Percentiles rank a stretch among this genome's conserved stretches.
phyloP scores from a whole-genome alignment of 495 filamentous ascomycete genomes.

The Aeminium ludgeri region DNA sequence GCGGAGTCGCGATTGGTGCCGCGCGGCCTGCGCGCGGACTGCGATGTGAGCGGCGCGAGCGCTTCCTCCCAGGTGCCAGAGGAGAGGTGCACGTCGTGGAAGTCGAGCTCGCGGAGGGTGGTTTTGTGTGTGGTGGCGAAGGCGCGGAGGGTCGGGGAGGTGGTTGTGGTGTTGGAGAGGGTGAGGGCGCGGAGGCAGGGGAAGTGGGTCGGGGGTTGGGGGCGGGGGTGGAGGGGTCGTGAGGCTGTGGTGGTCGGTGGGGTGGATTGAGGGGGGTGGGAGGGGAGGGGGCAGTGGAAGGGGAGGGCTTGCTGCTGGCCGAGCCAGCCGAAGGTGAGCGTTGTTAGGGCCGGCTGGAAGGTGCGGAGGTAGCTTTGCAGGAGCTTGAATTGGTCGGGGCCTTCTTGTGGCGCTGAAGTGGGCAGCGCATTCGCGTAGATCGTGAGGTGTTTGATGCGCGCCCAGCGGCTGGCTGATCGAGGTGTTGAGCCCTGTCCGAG shows the following conservation, averaged over 20 bases:
- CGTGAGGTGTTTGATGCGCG: slow-evolving; percentile 49
- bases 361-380: slow-evolving; percentile 53
- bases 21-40: background rate
- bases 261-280: slow-evolving; percentile 21
- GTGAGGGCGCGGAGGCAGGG: slow-evolving; percentile 42
- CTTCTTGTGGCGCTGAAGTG: slow-evolving; percentile 26
- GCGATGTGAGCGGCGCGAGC: slow-evolving; percentile 40
- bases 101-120: slow-evolving; percentile 52
- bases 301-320: slow-evolving; percentile 51
- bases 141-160: slow-evolving; percentile 44
- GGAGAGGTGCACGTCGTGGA: slow-evolving; percentile 49
- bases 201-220: slow-evolving; percentile 34
- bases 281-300: slow-evolving; percentile 35
- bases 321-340: slow-evolving; percentile 53
- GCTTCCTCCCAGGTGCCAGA: slow-evolving; percentile 61
- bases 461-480: slow-evolving; percentile 46
- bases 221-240: slow-evolving; percentile 15
- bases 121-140: slow-evolving; percentile 44
- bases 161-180: slow-evolving; percentile 48
- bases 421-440: slow-evolving; percentile 23
- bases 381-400: slow-evolving; percentile 58
- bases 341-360: slow-evolving; percentile 43
- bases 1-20: background rate
- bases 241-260: slow-evolving; percentile 9
- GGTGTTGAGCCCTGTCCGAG: slow-evolving; percentile 51